These are phyloP conservation scores for Candida neerlandica DNA, from an alignment of 1,139 yeast species.

Conservation along the genomic window DNA sequence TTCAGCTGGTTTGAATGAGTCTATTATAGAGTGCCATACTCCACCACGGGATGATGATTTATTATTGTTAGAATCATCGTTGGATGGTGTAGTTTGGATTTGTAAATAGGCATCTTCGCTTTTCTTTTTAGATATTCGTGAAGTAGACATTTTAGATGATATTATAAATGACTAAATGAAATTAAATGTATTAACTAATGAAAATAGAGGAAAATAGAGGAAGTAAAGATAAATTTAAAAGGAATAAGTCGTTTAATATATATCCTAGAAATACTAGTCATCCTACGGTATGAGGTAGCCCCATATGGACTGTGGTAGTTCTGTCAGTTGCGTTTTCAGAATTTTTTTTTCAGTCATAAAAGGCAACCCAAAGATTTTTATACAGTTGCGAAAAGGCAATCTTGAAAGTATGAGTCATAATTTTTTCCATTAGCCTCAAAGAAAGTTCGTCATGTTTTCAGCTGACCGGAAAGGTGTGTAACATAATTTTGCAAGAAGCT, in stretches of 20 bases:
- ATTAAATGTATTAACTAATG: neutral
- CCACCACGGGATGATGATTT: constrained; percentile 10
- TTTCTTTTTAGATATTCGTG: constrained; percentile 9
- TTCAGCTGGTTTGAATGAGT: constrained; percentile 40
- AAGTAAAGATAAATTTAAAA: neutral
- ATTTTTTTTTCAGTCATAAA: neutral
- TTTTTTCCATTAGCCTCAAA: neutral
- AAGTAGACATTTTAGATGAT: neutral
- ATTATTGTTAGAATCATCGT: neutral
- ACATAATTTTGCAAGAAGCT: neutral
- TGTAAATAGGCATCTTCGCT: constrained; percentile 5
- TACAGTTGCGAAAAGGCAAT: constrained; percentile 8
- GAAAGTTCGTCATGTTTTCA: neutral
- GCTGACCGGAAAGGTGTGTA: neutral
- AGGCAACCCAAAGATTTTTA: constrained; percentile 5
- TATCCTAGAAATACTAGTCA: neutral
- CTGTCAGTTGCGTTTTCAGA: neutral
- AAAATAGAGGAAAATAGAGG: neutral
- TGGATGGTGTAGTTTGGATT: constrained; percentile 6
- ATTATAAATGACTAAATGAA: neutral
- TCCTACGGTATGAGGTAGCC: neutral
- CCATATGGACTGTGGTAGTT: neutral
- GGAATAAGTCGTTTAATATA: neutral
- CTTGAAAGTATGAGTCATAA: constrained; percentile 9
- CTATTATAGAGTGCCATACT: constrained; percentile 30